Conservation (phyloP, 192 early-diverging fungal genomes). For the Backusella psychrophila region DNA sequence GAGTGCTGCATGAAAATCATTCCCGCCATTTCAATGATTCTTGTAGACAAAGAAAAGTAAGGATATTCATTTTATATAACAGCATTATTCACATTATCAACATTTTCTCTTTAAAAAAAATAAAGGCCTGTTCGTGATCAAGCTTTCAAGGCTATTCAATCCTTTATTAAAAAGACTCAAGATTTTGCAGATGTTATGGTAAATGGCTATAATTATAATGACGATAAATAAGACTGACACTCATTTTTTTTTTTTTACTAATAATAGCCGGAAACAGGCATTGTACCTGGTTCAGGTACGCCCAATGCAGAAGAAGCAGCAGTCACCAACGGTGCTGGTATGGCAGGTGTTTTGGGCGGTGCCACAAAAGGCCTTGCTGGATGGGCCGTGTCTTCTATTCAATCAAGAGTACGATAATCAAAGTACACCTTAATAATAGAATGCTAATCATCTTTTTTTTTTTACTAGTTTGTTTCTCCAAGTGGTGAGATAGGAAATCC, state of each 20-base stretch:
- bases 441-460: constrained; percentile 16
- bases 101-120: neutral
- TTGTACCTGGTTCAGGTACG: constrained; percentile 10
- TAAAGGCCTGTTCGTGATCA: constrained; percentile 71
- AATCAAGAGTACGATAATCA: constrained; percentile 46
- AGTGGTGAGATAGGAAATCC: constrained; percentile 32
- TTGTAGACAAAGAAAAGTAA: constrained; percentile 81
- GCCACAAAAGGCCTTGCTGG: constrained; percentile 76
- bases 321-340: constrained; percentile 13
- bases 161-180: constrained; percentile 67
- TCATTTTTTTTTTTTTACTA: neutral
- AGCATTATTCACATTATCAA: neutral
- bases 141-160: constrained; percentile 74
- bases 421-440: neutral
- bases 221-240: neutral
- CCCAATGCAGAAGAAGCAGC: neutral
- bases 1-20: constrained; percentile 77
- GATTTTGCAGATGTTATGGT: constrained; percentile 66
- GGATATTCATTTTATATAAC: neutral
- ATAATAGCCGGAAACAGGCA: constrained; percentile 32
- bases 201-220: neutral
- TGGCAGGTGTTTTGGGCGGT: constrained; percentile 43
- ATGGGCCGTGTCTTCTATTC: constrained; percentile 86
- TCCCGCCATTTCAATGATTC: constrained; percentile 63
- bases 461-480: constrained; percentile 30